Percentiles rank a stretch among this genome's conserved stretches.
Conservation (phyloP, 2,329 filamentous ascomycete genomes). For the Rhytidhysteron rufulum region DNA sequence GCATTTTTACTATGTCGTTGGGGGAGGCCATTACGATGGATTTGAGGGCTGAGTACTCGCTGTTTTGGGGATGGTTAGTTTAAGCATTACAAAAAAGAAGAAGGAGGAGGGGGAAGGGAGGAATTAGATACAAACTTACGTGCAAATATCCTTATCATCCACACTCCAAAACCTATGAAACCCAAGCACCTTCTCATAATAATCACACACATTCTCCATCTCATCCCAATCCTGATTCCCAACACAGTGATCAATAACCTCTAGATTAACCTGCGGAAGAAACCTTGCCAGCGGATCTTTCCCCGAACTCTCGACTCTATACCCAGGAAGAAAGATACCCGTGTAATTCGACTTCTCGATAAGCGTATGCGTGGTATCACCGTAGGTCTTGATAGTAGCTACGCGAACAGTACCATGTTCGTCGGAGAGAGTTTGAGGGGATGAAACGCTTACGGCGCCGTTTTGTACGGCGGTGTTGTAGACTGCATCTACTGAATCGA, state of each 20-base stretch:
- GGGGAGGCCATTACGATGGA: conserved; percentile 86
- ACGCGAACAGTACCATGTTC: conserved; percentile 65
- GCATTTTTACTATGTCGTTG: conserved; percentile 91
- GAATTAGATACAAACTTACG: conserved; percentile 32
- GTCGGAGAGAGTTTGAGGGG: conserved; percentile 53
- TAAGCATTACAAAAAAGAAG: too few species aligned
- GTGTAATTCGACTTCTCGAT: conserved; percentile 68
- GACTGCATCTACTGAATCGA: conserved; percentile 80
- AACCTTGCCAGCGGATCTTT: conserved; percentile 45
- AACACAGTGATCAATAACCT: conserved; percentile 90
- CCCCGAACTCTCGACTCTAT: conserved; percentile 50
- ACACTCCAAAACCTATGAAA: conserved; percentile 99
- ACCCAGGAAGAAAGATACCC: conserved; percentile 81
- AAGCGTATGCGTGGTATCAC: conserved; percentile 91
- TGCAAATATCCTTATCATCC: conserved; percentile 89
- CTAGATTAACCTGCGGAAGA: conserved; percentile 64
- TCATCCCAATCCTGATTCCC: conserved; percentile 95
- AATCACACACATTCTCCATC: conserved; percentile 65
- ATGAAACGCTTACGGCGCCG: conserved; percentile 60
- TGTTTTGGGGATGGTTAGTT: too few species aligned
- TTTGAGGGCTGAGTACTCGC: conserved; percentile 80
- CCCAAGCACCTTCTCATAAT: conserved; percentile 82
- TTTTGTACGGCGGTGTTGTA: conserved; percentile 68
- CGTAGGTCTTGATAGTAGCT: conserved; percentile 86
- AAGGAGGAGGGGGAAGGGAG: background rate